Evolutionary conservation across 805 yeast species (phyloP).

Genomic region (Pichia heedii): DNA sequence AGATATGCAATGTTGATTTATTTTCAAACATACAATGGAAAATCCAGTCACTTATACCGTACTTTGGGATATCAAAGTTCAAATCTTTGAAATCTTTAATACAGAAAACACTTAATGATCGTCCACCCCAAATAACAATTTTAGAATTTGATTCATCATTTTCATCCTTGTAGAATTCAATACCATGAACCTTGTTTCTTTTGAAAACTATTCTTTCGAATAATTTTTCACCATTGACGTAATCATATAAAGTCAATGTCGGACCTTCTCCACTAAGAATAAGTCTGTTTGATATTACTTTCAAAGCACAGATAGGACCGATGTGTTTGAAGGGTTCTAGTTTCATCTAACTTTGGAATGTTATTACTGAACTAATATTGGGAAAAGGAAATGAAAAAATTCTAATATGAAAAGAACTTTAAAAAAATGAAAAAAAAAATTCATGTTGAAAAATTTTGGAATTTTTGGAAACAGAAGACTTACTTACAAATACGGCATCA

Average conservation of each 20-base stretch:
- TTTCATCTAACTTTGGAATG: no score
- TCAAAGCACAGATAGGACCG: constrained; percentile 68
- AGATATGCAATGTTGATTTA: constrained; percentile 35
- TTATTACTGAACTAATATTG: no score
- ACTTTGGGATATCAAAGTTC: constrained; percentile 29
- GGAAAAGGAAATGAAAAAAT: no score
- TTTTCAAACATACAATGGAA: constrained; percentile 45
- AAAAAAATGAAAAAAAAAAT: no score
- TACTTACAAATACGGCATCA: no score
- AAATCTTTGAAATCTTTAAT: constrained; percentile 23
- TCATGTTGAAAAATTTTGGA: no score
- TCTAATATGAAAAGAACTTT: no score
- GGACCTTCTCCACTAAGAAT: constrained; percentile 70
- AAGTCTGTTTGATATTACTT: constrained; percentile 27
- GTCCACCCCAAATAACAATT: constrained; percentile 53
- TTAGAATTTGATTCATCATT: constrained; percentile 24
- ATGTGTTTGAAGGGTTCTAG: constrained; percentile 26
- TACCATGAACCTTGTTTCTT: constrained; percentile 80
- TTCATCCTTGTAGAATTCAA: constrained; percentile 26
- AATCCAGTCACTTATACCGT: constrained; percentile 72
- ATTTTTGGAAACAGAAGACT: no score
- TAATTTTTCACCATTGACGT: constrained; percentile 27
- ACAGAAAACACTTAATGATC: constrained; percentile 46
- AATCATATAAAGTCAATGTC: constrained; percentile 43
- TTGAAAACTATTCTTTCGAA: constrained; percentile 41